A percentile compares a stretch with the other conserved stretches of the same genome.
These are phyloP conservation scores for Debaryomyces fabryi DNA, from an alignment of 1,139 yeast genomes.

Conservation along the genomic window DNA sequence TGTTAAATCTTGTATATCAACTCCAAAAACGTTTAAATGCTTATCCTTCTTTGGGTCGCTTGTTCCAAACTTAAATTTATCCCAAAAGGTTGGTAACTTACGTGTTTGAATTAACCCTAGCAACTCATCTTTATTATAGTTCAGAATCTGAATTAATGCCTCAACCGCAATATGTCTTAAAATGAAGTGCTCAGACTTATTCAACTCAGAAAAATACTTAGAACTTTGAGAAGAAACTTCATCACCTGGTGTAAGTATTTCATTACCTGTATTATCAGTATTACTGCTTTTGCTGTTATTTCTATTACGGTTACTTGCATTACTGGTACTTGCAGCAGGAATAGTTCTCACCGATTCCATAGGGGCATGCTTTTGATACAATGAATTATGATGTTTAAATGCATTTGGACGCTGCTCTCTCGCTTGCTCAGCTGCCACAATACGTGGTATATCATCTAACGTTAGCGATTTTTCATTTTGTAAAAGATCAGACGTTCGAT, in stretches of 20 bases:
- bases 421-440: slow-evolving; percentile 97
- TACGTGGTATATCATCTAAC: slow-evolving; percentile 93
- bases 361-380: slow-evolving; percentile 44
- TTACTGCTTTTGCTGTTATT: neutral
- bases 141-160: slow-evolving; percentile 51
- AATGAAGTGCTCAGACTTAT: slow-evolving; percentile 59
- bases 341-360: slow-evolving; percentile 34
- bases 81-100: slow-evolving; percentile 75
- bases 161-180: slow-evolving; percentile 71
- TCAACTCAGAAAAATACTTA: slow-evolving; percentile 73
- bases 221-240: slow-evolving; percentile 17
- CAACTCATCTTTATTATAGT: slow-evolving; percentile 54
- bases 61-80: slow-evolving; percentile 50
- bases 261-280: slow-evolving; percentile 10
- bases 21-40: slow-evolving; percentile 66
- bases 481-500: slow-evolving; percentile 66
- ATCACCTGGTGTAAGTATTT: slow-evolving; percentile 5
- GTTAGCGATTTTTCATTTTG: slow-evolving; percentile 86
- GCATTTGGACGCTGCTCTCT: slow-evolving; percentile 89
- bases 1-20: slow-evolving; percentile 70
- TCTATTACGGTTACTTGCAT: slow-evolving; percentile 7
- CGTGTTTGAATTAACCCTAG: slow-evolving; percentile 56
- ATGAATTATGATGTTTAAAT: slow-evolving; percentile 64
- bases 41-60: slow-evolving; percentile 31
- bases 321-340: slow-evolving; percentile 21